Evolutionary conservation across 306 rosid species (phyloP).

Genomic region (Glycine latifolia): DNA sequence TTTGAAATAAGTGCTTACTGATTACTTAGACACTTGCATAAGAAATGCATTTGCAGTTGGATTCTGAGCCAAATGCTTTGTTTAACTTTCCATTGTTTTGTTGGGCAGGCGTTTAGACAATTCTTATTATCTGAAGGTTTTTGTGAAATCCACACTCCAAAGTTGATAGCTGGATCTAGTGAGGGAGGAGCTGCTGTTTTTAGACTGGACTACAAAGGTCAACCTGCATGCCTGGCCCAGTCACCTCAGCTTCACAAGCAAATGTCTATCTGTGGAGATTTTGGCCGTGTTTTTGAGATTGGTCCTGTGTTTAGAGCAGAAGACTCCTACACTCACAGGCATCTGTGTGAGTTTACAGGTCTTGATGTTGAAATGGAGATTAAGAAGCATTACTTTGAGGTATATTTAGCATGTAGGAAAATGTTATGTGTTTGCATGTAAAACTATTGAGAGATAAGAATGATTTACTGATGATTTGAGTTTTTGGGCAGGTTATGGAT

Average conservation of each 20-base stretch:
- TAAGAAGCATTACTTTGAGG: slow-evolving; percentile 84
- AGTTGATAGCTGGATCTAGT: slow-evolving; percentile 87
- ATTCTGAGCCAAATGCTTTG: neutral
- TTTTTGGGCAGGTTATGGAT: slow-evolving; percentile 80
- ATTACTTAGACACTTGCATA: neutral
- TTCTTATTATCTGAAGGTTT: slow-evolving; percentile 63
- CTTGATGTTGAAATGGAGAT: slow-evolving; percentile 97
- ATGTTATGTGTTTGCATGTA: slow-evolving; percentile 10
- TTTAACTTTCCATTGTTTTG: slow-evolving; percentile 31
- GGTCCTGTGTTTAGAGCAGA: slow-evolving; percentile 95
- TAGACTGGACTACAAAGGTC: slow-evolving; percentile 85
- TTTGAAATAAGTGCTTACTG: neutral
- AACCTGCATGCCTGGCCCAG: slow-evolving; percentile 91
- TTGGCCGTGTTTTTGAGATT: slow-evolving; percentile 86
- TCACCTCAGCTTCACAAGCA: slow-evolving; percentile 99
- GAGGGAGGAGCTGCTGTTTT: slow-evolving; percentile 99
- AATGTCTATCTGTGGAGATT: slow-evolving; percentile 88
- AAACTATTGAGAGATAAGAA: slow-evolving; percentile 19
- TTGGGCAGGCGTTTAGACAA: slow-evolving; percentile 73
- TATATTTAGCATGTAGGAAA: slow-evolving; percentile 41
- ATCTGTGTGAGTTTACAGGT: slow-evolving; percentile 93
- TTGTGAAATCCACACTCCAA: slow-evolving; percentile 85
- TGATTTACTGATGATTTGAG: slow-evolving; percentile 31
- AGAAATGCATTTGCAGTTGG: slow-evolving; percentile 10
- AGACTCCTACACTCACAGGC: slow-evolving; percentile 89